Evolutionary conservation across 2,329 filamentous ascomycete genomes (phyloP).

Genomic region (Fusarium veterinarium): DNA sequence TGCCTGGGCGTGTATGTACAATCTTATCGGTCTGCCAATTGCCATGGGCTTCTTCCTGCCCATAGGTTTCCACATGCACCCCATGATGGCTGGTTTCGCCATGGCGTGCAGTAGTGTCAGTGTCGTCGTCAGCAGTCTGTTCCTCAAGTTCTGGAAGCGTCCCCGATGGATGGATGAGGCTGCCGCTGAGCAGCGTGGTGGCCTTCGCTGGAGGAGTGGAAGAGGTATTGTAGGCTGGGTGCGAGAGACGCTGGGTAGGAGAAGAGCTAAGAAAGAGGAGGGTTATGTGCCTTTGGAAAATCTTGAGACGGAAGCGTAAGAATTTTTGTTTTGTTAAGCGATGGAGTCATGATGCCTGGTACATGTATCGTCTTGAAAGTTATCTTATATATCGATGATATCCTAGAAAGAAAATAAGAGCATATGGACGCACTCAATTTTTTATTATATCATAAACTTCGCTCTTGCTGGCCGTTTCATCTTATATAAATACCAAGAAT

Average conservation of each 20-base stretch:
- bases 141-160: constrained; percentile 87
- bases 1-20: constrained; percentile 93
- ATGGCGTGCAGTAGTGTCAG: constrained; percentile 94
- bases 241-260: constrained; percentile 53
- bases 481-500: not conserved
- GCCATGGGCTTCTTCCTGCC: constrained; percentile 97
- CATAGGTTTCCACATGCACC: constrained; percentile 86
- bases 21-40: constrained; percentile 89
- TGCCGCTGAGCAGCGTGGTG: constrained; percentile 67
- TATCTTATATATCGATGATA: constrained; percentile 13
- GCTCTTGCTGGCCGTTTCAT: not conserved
- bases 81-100: constrained; percentile 92
- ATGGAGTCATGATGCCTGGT: constrained; percentile 14
- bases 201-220: constrained; percentile 56
- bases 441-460: not conserved
- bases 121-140: constrained; percentile 84
- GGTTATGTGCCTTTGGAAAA: constrained; percentile 71
- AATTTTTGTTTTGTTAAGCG: constrained; percentile 16
- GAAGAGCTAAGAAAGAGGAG: constrained; percentile 58
- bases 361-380: constrained; percentile 8
- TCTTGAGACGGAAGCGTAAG: constrained; percentile 53
- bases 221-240: constrained; percentile 57
- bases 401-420: constrained; percentile 20
- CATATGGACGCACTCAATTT: not conserved
- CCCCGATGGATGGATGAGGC: constrained; percentile 88